These are phyloP conservation scores for Phoenix dactylifera DNA, from an alignment of 176 grass and related monocot genomes.

Conservation along the genomic window DNA sequence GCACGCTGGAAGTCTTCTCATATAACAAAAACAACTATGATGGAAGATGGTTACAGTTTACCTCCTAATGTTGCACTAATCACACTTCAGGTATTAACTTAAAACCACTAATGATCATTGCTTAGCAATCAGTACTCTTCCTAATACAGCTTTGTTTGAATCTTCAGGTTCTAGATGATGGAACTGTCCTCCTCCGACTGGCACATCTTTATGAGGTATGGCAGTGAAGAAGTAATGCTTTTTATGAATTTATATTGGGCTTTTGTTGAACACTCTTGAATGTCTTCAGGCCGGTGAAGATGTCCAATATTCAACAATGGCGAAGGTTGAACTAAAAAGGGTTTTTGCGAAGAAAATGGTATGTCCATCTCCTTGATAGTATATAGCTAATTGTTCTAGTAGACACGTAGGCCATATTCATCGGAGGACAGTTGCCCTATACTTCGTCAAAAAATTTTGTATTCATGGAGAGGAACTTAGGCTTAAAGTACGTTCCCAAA, in stretches of 20 bases:
- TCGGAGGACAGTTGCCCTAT: too few species aligned
- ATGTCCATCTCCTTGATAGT: constrained; percentile 16
- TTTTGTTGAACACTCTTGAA: too few species aligned
- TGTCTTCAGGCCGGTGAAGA: constrained; percentile 47
- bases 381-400: neutral
- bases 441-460: too few species aligned
- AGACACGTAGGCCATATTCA: too few species aligned
- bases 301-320: constrained; percentile 45
- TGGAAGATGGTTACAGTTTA: constrained; percentile 64
- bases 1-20: constrained; percentile 50
- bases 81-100: constrained; percentile 57
- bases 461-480: too few species aligned
- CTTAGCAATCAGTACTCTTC: neutral
- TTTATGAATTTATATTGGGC: neutral
- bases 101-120: neutral
- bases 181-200: constrained; percentile 54
- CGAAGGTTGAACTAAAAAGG: constrained; percentile 60
- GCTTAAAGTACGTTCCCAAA: too few species aligned
- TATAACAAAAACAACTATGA: constrained; percentile 31
- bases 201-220: constrained; percentile 85
- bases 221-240: constrained; percentile 1
- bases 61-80: constrained; percentile 82
- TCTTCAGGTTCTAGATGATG: constrained; percentile 72
- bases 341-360: constrained; percentile 51
- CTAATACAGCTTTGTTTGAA: neutral